phyloP scores from a whole-genome alignment of 176 grass and related monocot species.

The Urochloa ruziziensis region DNA sequence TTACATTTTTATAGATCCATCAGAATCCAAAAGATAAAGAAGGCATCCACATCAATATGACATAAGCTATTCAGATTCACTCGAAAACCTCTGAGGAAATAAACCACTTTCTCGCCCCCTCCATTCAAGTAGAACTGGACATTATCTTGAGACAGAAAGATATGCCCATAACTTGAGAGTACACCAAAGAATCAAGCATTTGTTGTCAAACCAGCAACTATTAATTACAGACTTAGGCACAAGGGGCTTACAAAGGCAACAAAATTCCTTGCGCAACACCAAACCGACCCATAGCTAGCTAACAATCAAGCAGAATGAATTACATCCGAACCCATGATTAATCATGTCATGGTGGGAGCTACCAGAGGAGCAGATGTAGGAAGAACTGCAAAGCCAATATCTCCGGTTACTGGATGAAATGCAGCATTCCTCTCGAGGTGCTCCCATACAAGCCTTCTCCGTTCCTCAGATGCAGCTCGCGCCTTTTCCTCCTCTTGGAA shows the following conservation, averaged over 20 bases:
- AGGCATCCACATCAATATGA: neutral
- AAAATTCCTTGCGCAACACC: constrained; percentile 42
- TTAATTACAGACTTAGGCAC: constrained; percentile 52
- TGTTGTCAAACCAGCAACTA: constrained; percentile 36
- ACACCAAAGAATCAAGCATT: constrained; percentile 40
- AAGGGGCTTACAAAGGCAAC: constrained; percentile 33
- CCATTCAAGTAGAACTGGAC: constrained; percentile 22
- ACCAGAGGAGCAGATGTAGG: constrained; percentile 58
- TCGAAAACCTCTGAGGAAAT: constrained; percentile 13
- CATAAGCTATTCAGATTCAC: constrained; percentile 2
- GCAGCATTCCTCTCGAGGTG: constrained; percentile 57
- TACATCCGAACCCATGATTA: constrained; percentile 9
- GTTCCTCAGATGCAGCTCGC: constrained; percentile 53
- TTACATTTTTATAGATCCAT: neutral
- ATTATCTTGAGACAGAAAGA: constrained; percentile 32
- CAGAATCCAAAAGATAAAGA: constrained; percentile 4
- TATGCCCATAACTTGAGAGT: constrained; percentile 32
- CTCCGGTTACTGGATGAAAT: constrained; percentile 55
- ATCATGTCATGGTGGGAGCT: constrained; percentile 65
- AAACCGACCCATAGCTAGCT: constrained; percentile 34
- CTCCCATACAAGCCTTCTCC: constrained; percentile 85
- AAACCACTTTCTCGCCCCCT: neutral
- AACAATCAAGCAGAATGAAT: constrained; percentile 29
- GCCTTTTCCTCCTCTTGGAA: constrained; percentile 88
- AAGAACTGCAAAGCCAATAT: constrained; percentile 50